phyloP scores from a whole-genome alignment of 140 eudicot genomes.

The Anethum foeniculum region DNA sequence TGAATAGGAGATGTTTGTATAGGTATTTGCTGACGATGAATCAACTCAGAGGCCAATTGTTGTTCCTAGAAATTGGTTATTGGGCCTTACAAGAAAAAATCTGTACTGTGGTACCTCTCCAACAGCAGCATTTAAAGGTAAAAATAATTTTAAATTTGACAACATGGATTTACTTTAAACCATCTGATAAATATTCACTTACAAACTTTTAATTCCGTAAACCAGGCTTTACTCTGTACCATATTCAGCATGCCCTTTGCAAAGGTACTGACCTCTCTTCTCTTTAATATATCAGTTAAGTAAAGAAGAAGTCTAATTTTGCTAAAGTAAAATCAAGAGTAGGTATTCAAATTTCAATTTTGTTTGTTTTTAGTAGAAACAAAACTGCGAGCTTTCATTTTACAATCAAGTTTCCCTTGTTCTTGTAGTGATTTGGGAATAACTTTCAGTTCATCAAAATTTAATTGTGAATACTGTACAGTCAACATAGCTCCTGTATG shows the following conservation, averaged over 20 bases:
- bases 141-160: background rate
- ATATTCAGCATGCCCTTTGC: conserved; percentile 46
- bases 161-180: background rate
- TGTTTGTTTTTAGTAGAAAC: too few species aligned
- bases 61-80: conserved; percentile 40
- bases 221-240: conserved; percentile 32
- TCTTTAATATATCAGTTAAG: background rate
- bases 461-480: too few species aligned
- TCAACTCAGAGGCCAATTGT: conserved; percentile 39
- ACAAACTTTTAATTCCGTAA: conserved; percentile 4
- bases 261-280: conserved; percentile 33
- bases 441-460: too few species aligned
- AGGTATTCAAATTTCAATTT: background rate
- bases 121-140: conserved; percentile 57
- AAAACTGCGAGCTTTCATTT: too few species aligned
- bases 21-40: conserved; percentile 86
- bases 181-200: background rate
- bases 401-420: too few species aligned
- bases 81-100: conserved; percentile 27
- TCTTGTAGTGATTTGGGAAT: too few species aligned
- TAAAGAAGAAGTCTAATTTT: background rate
- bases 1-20: background rate
- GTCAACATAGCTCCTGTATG: too few species aligned
- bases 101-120: conserved; percentile 53
- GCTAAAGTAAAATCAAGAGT: background rate